Conservation (phyloP, 768 basidiomycete species). For the Imleria badia region DNA sequence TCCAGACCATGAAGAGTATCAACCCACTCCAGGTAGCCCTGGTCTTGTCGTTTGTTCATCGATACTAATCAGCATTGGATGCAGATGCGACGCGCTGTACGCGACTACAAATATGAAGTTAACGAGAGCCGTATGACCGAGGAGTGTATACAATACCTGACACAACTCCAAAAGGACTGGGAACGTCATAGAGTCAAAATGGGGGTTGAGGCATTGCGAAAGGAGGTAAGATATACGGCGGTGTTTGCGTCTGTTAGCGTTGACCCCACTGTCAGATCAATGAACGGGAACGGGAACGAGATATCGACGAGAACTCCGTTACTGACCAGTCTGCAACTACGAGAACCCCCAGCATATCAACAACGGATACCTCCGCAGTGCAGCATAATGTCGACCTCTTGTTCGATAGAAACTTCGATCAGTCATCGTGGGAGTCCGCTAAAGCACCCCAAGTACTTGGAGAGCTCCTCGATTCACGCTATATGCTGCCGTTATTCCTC, state of each 20-base stretch:
- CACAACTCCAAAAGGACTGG: constrained; percentile 97
- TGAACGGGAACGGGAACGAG: constrained; percentile 54
- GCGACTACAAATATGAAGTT: constrained; percentile 93
- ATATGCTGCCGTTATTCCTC: constrained; percentile 87
- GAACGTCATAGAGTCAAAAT: constrained; percentile 86
- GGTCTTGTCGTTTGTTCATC: background rate
- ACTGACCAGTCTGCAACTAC: constrained; percentile 40
- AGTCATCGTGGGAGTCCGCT: constrained; percentile 74
- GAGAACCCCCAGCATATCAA: constrained; percentile 31
- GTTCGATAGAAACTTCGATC: constrained; percentile 67
- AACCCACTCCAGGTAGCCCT: constrained; percentile 83
- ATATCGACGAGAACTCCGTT: constrained; percentile 30
- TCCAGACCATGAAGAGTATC: constrained; percentile 81
- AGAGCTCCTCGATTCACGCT: constrained; percentile 87
- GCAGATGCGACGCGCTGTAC: constrained; percentile 90
- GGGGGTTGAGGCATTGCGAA: constrained; percentile 81
- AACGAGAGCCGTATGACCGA: constrained; percentile 91
- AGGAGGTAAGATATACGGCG: constrained; percentile 54
- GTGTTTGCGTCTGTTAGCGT: background rate
- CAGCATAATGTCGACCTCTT: constrained; percentile 73
- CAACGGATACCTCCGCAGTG: constrained; percentile 35
- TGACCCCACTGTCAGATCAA: constrained; percentile 47
- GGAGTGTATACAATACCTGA: constrained; percentile 92
- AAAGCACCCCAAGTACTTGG: constrained; percentile 80
- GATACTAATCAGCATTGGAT: background rate